phyloP scores from a whole-genome alignment of 2,329 filamentous ascomycete genomes.

The Botrytis aclada region DNA sequence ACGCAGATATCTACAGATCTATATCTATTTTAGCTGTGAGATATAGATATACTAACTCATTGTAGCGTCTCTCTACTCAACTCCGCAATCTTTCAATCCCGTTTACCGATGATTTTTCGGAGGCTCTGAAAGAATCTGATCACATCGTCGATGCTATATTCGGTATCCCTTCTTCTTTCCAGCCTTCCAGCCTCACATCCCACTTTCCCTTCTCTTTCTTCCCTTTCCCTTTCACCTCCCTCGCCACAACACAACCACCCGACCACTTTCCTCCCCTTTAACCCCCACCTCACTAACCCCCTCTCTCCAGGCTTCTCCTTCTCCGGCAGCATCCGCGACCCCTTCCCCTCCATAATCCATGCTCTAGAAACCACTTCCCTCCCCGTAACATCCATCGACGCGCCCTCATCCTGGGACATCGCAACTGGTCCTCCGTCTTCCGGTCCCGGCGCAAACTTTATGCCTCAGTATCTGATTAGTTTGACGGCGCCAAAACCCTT shows the following conservation, averaged over 20 bases:
- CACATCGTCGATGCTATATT: conserved; percentile 93
- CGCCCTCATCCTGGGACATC: conserved; percentile 92
- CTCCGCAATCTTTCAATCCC: conserved; percentile 78
- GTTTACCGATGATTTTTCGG: conserved; percentile 76
- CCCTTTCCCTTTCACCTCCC: background rate
- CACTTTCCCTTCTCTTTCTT: no score
- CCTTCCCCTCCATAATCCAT: conserved; percentile 78
- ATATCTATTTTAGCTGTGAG: background rate
- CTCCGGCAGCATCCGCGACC: conserved; percentile 85
- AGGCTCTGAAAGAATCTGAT: conserved; percentile 65
- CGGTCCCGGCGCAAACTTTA: conserved; percentile 75
- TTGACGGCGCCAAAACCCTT: conserved; percentile 92
- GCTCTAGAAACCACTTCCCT: conserved; percentile 69
- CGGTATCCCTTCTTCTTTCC: no score
- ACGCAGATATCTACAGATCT: background rate
- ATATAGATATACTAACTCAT: background rate
- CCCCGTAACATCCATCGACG: conserved; percentile 85
- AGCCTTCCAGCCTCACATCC: no score
- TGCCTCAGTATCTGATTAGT: conserved; percentile 77
- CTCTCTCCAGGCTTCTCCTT: conserved; percentile 74
- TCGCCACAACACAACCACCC: background rate
- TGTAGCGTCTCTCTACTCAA: conserved; percentile 76
- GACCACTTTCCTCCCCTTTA: conserved; percentile 11
- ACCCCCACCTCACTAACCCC: background rate
- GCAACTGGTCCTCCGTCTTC: conserved; percentile 75